Base-by-base conservation (phyloP, 164 flowering plant species). In the Cinnamomum chago region DNA sequence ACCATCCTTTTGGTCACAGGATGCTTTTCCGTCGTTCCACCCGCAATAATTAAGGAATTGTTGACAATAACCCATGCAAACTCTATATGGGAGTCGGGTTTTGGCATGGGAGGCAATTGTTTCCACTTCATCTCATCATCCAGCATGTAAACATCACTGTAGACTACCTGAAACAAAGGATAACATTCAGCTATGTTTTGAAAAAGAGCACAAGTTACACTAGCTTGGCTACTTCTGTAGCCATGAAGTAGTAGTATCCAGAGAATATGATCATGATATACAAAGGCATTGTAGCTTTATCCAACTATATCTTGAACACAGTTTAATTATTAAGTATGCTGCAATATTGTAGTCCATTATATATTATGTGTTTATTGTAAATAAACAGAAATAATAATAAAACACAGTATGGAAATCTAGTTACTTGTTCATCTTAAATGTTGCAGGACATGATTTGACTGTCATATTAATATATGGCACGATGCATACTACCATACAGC, bases 11-110 rank as follows among this genome's bases (percentile, higher is more conserved):
- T 92, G 67, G 90, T 93, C 51, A 75, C 83, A 3, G 98, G 98
- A 77, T 95, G 94, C 83, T 92, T 93, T 24, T 93, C 94, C 17
- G 99, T 93, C 28, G 96, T 90, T 62, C 98, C 99, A 74, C 98
- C 98, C 10, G 81, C 85, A 64, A 95, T 86, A 47, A 93, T 73
- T 66, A 95, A 83, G 40, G 99, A 92, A 75, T 87, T 89, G 79
- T 95, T 93, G 23, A 93, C 88, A 58, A 93, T 75, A 23, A 79
- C 83, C 99, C 99, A 95, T 15, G 97, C 86, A 77, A 87, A 92
- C 81, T 93, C 99, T 76, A 93, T 95, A 72, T 95, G 99, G 62
- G 99, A 95, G 76, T 92, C 84, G 0, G 94, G 93, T 81, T 95
- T 95, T 80, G 99, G 99, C 99, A 92, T 88, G 5, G 96, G 84